Evolutionary conservation across 2,329 filamentous ascomycete species (phyloP).

Genomic region (Venturia asperata): DNA sequence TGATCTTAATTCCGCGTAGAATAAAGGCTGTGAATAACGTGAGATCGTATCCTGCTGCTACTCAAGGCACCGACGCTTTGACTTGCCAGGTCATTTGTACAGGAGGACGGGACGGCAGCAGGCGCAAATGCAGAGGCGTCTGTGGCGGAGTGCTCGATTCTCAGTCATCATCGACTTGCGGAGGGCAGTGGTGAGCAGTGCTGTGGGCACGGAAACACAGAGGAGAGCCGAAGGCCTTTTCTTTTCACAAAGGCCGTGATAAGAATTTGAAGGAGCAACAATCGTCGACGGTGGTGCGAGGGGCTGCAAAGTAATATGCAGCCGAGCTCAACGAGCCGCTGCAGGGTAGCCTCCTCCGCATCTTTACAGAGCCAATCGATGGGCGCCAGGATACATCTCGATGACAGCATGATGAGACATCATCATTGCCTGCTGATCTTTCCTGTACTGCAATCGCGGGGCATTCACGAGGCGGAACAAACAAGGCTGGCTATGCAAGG

Average conservation of each 20-base stretch:
- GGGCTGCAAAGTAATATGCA: not conserved
- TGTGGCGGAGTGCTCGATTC: slow-evolving; percentile 8
- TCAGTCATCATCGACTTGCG: not conserved
- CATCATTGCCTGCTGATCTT: not conserved
- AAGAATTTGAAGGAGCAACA: slow-evolving; percentile 11
- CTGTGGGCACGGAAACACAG: not conserved
- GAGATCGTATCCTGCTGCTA: not conserved
- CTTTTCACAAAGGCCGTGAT: not conserved
- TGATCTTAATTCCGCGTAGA: not conserved
- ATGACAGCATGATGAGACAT: slow-evolving; percentile 3
- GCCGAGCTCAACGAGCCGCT: not conserved
- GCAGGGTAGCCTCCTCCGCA: not conserved
- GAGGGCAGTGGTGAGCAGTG: not conserved
- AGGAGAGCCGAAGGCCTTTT: slow-evolving; percentile 2
- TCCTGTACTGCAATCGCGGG: not conserved
- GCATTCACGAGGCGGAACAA: not conserved
- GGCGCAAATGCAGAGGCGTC: slow-evolving; percentile 7
- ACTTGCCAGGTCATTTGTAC: not conserved
- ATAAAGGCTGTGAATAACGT: not conserved
- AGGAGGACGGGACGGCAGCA: not conserved
- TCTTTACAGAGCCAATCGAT: not conserved
- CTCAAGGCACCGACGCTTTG: not conserved
- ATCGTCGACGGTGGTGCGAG: slow-evolving; percentile 12
- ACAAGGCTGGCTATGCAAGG: not conserved
- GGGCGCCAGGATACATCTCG: not conserved